Evolutionary conservation across 106 monocot genomes (phyloP).

Genomic region (Triglochin maritima): DNA sequence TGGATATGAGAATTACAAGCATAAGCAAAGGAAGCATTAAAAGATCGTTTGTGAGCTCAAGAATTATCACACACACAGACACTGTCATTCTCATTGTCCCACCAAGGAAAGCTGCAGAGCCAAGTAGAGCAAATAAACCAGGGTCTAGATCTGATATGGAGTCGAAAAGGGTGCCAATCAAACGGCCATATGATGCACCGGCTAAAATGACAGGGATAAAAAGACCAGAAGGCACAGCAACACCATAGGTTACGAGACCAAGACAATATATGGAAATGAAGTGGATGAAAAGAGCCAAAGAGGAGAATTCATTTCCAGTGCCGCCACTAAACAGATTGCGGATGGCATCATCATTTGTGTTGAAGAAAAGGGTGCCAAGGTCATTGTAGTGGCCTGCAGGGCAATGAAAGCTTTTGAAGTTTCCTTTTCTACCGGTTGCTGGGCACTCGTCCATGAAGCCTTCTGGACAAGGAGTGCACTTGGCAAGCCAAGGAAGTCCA

Average conservation of each 20-base stretch:
- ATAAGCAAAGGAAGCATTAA: slow-evolving; percentile 82
- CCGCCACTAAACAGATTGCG: slow-evolving; percentile 65
- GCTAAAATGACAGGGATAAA: slow-evolving; percentile 90
- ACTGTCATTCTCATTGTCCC: slow-evolving; percentile 99
- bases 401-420: slow-evolving; percentile 84
- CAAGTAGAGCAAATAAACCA: slow-evolving; percentile 82
- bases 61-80: slow-evolving; percentile 81
- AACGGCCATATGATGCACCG: slow-evolving; percentile 74
- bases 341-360: slow-evolving; percentile 90
- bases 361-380: slow-evolving; percentile 76
- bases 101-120: slow-evolving; percentile 82
- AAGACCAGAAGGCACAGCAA: slow-evolving; percentile 90
- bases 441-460: slow-evolving; percentile 49
- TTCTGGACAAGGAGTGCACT: slow-evolving; percentile 62
- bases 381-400: slow-evolving; percentile 82
- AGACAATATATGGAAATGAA: slow-evolving; percentile 55
- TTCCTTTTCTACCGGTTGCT: slow-evolving; percentile 57
- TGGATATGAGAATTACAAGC: slow-evolving; percentile 83
- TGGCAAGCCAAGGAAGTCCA: slow-evolving; percentile 74
- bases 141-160: slow-evolving; percentile 46
- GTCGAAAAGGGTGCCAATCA: slow-evolving; percentile 46
- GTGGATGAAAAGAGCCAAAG: slow-evolving; percentile 50
- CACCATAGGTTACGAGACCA: slow-evolving; percentile 75
- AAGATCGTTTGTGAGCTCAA: slow-evolving; percentile 95
- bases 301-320: slow-evolving; percentile 45